These are phyloP conservation scores for Lentinula boryana DNA, from an alignment of 768 basidiomycete genomes.

Conservation along the genomic window DNA sequence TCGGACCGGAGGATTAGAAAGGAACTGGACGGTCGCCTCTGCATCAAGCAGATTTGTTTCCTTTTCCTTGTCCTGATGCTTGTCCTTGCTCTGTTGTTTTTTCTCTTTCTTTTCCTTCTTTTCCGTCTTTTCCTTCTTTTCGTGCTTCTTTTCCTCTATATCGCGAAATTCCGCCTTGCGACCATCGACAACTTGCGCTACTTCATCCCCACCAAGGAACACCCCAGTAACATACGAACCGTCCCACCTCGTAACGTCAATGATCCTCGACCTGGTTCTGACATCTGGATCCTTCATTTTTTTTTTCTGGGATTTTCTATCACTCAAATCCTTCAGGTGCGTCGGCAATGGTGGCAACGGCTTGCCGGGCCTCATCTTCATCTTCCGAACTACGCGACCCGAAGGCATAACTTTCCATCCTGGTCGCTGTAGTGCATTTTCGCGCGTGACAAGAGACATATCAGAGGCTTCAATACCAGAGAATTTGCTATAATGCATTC, in stretches of 20 bases:
- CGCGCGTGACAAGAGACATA: slow-evolving; percentile 59
- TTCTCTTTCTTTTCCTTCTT: slow-evolving; percentile 5
- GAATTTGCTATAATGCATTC: slow-evolving; percentile 23
- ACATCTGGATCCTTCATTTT: slow-evolving; percentile 42
- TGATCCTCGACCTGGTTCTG: slow-evolving; percentile 56
- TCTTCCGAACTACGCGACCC: slow-evolving; percentile 57
- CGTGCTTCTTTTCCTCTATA: slow-evolving; percentile 9
- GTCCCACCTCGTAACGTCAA: slow-evolving; percentile 71
- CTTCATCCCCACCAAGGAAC: slow-evolving; percentile 40
- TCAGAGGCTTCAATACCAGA: slow-evolving; percentile 44
- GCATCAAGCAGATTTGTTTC: slow-evolving; percentile 7
- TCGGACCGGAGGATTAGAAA: not conserved
- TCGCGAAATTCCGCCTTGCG: slow-evolving; percentile 6
- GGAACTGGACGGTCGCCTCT: slow-evolving; percentile 7
- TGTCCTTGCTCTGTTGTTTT: slow-evolving; percentile 1
- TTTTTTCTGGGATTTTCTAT: slow-evolving; percentile 35
- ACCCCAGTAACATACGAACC: slow-evolving; percentile 65
- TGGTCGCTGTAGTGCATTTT: slow-evolving; percentile 41
- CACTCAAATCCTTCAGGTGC: slow-evolving; percentile 14
- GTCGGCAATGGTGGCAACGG: slow-evolving; percentile 40
- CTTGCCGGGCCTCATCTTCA: slow-evolving; percentile 64
- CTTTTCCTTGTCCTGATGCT: slow-evolving; percentile 9
- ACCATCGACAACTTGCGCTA: slow-evolving; percentile 8
- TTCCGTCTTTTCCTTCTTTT: slow-evolving; percentile 11
- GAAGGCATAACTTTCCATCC: slow-evolving; percentile 71